Evolutionary conservation across 768 basidiomycete species (phyloP).

Genomic region (Postia placenta): DNA sequence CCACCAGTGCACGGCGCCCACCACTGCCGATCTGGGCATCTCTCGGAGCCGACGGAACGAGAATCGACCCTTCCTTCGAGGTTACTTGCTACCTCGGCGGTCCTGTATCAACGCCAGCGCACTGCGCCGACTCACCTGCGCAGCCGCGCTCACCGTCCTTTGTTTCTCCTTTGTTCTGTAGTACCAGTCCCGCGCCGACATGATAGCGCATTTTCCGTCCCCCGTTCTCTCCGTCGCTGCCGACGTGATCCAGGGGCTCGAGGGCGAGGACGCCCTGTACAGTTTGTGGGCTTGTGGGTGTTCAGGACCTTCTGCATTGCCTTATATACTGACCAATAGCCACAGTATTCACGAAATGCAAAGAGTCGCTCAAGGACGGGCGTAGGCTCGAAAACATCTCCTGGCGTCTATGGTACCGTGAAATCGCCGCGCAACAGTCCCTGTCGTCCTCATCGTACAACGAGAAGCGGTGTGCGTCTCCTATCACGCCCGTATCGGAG

Average conservation of each 20-base stretch:
- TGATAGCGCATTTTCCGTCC: conserved; percentile 48
- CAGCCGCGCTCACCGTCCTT: conserved; percentile 8
- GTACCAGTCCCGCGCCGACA: conserved; percentile 17
- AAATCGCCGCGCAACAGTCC: conserved; percentile 38
- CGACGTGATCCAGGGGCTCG: conserved; percentile 62
- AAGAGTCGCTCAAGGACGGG: conserved; percentile 74
- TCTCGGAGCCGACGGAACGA: background rate
- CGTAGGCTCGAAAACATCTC: conserved; percentile 79
- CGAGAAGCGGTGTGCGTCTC: conserved; percentile 22
- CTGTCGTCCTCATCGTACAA: conserved; percentile 23
- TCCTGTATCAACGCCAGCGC: background rate
- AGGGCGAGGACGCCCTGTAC: conserved; percentile 60
- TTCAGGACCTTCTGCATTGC: conserved; percentile 2
- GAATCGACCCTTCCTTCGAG: background rate
- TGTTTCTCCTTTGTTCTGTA: conserved; percentile 6
- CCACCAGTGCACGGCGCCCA: background rate
- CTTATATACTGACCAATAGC: conserved; percentile 2
- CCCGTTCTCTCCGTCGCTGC: conserved; percentile 63
- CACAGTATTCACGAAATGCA: conserved; percentile 81
- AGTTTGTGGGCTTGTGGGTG: conserved; percentile 64
- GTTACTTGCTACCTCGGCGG: background rate
- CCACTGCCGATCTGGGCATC: background rate
- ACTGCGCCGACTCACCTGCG: conserved; percentile 3
- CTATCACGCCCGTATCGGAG: conserved; percentile 23
- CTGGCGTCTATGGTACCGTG: conserved; percentile 79